Percentiles rank a stretch among this genome's conserved stretches.
Evolutionary conservation across 495 filamentous ascomycete genomes (phyloP).

Genomic region (Trichoderma gamsii): DNA sequence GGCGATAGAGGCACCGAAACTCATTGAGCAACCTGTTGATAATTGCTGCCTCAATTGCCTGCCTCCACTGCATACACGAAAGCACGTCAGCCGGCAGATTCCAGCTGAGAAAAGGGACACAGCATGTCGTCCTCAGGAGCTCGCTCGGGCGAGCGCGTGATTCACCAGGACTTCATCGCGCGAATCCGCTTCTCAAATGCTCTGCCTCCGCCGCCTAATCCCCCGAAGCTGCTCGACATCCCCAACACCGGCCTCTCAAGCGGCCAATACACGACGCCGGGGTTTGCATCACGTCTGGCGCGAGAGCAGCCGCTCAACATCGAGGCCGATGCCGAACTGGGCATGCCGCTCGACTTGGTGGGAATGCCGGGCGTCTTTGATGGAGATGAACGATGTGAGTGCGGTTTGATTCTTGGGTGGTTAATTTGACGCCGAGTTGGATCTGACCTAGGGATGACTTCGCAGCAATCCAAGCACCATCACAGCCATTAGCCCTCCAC

Average conservation of each 20-base stretch:
- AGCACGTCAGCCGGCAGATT: neutral
- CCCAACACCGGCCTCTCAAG: conserved; percentile 80
- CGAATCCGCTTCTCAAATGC: conserved; percentile 91
- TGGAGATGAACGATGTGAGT: conserved; percentile 89
- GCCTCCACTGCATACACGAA: neutral
- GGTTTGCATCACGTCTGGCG: conserved; percentile 79
- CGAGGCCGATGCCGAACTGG: conserved; percentile 93
- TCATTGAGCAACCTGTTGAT: neutral
- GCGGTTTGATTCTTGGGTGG: neutral
- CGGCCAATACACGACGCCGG: conserved; percentile 77
- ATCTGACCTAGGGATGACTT: conserved; percentile 22
- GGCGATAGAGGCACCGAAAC: neutral
- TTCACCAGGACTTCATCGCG: conserved; percentile 94
- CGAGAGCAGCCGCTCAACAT: conserved; percentile 91
- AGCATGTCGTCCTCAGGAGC: conserved; percentile 28
- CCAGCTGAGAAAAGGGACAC: neutral
- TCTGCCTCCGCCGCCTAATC: conserved; percentile 84
- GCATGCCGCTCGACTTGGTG: conserved; percentile 93
- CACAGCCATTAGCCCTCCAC: conserved; percentile 62
- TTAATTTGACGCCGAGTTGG: neutral
- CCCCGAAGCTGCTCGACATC: conserved; percentile 93
- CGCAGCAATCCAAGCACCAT: conserved; percentile 73
- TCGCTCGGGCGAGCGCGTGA: conserved; percentile 52
- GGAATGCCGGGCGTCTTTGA: conserved; percentile 92
- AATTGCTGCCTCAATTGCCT: neutral